Evolutionary conservation across 805 yeast genomes (phyloP).

Genomic region (Deakozyma indianensis): DNA sequence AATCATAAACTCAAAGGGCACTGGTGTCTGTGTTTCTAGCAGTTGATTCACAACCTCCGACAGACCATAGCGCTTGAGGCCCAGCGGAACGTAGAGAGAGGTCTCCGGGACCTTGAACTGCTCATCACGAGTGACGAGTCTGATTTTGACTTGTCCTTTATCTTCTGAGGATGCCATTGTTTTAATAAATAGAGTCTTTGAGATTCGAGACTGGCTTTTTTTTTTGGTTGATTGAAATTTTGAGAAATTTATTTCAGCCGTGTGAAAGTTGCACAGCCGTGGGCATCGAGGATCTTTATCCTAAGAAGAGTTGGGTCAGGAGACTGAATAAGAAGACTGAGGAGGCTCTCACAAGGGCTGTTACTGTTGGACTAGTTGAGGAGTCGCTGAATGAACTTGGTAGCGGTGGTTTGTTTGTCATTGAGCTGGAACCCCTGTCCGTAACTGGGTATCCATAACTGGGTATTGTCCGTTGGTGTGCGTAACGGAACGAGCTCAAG

Average conservation of each 20-base stretch:
- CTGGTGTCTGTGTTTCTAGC: constrained; percentile 40
- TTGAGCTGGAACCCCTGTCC: too few relatives aligned
- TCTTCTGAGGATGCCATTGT: background rate
- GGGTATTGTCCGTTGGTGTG: too few relatives aligned
- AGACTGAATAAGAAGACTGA: background rate
- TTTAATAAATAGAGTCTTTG: background rate
- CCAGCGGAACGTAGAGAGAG: constrained; percentile 78
- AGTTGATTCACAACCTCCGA: constrained; percentile 93
- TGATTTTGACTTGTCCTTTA: constrained; percentile 53
- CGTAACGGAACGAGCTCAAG: too few relatives aligned
- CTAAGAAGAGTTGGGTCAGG: background rate
- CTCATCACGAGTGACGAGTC: constrained; percentile 66
- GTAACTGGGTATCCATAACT: too few relatives aligned
- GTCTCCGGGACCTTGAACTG: constrained; percentile 58
- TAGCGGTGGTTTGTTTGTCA: too few relatives aligned
- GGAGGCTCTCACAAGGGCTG: background rate
- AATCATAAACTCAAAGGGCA: constrained; percentile 86
- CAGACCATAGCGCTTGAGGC: constrained; percentile 77
- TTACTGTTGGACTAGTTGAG: too few relatives aligned
- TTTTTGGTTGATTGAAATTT: too few relatives aligned
- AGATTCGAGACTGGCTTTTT: background rate
- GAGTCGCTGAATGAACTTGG: too few relatives aligned
- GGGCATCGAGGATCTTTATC: background rate
- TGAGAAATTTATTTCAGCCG: background rate
- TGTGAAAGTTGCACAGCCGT: too few relatives aligned